These are phyloP conservation scores for Allium cepa DNA, from an alignment of 106 monocot genomes.

Conservation along the genomic window DNA sequence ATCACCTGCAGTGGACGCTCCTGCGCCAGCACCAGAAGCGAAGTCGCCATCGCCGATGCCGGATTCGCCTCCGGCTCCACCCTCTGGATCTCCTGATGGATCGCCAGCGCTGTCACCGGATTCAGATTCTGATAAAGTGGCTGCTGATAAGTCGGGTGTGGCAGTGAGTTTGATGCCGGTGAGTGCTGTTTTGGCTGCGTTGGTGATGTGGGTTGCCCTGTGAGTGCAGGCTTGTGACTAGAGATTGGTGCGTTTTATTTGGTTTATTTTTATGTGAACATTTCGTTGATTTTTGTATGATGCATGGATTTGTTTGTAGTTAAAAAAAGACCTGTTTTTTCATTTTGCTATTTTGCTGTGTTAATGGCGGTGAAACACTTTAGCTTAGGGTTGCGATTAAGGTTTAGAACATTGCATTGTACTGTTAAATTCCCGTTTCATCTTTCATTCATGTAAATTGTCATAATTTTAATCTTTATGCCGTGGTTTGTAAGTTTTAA, in stretches of 20 bases:
- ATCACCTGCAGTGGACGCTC: constrained; percentile 8
- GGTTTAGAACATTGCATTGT: too few species aligned
- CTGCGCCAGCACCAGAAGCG: constrained; percentile 6
- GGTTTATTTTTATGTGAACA: not conserved
- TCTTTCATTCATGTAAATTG: too few species aligned
- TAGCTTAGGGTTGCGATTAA: too few species aligned
- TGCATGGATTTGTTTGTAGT: constrained; percentile 4
- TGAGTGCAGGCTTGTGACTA: too few species aligned
- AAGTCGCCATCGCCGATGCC: not conserved
- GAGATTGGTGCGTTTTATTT: too few species aligned
- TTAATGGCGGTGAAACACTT: too few species aligned
- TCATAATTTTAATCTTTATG: too few species aligned
- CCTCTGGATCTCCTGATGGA: constrained; percentile 19
- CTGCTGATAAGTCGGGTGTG: constrained; percentile 2
- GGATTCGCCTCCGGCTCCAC: constrained; percentile 31
- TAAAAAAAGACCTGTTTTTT: not conserved
- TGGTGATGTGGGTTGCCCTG: not conserved
- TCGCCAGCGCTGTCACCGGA: constrained; percentile 18
- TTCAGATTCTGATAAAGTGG: constrained; percentile 17
- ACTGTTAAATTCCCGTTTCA: too few species aligned
- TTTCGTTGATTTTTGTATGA: not conserved
- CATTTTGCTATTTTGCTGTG: not conserved
- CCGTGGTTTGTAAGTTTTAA: too few species aligned
- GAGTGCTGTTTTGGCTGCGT: not conserved
- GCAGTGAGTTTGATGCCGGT: not conserved